phyloP scores from a whole-genome alignment of 2,329 filamentous ascomycete species.

The Teratosphaeria gauchensis region DNA sequence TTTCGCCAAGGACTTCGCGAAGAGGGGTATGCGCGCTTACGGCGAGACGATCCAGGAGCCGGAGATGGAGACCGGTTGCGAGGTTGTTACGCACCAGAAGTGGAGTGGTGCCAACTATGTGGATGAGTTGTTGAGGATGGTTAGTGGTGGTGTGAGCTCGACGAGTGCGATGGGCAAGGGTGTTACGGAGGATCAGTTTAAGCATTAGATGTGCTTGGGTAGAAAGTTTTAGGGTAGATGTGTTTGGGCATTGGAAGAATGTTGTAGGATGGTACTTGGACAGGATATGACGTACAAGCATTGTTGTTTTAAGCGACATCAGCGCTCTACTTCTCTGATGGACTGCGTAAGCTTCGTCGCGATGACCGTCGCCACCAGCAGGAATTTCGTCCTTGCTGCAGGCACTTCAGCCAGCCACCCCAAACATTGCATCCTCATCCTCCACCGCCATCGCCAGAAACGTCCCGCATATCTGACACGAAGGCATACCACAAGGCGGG shows the following conservation, averaged over 20 bases:
- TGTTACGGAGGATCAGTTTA: slow-evolving; percentile 94
- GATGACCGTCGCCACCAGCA: no score
- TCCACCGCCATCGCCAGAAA: neutral
- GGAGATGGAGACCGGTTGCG: slow-evolving; percentile 81
- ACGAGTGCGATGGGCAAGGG: slow-evolving; percentile 96
- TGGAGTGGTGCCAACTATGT: slow-evolving; percentile 94
- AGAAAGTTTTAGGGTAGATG: neutral
- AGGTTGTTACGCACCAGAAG: slow-evolving; percentile 98
- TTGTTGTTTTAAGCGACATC: neutral
- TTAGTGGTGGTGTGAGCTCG: slow-evolving; percentile 80
- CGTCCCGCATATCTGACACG: slow-evolving; percentile 1
- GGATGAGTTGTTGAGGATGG: slow-evolving; percentile 94
- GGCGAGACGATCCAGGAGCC: slow-evolving; percentile 96
- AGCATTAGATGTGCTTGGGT: slow-evolving; percentile 6
- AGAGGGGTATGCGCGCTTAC: slow-evolving; percentile 87
- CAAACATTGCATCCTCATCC: neutral
- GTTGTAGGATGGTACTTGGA: neutral
- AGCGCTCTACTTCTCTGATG: no score
- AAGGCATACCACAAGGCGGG: slow-evolving; percentile 1
- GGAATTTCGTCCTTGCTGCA: no score
- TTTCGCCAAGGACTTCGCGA: slow-evolving; percentile 73
- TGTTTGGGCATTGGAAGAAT: neutral
- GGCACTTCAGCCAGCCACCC: neutral
- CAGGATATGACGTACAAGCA: neutral
- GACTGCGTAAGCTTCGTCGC: no score